Conservation (phyloP, 2,329 filamentous ascomycete genomes). For the Alternaria sp. region DNA sequence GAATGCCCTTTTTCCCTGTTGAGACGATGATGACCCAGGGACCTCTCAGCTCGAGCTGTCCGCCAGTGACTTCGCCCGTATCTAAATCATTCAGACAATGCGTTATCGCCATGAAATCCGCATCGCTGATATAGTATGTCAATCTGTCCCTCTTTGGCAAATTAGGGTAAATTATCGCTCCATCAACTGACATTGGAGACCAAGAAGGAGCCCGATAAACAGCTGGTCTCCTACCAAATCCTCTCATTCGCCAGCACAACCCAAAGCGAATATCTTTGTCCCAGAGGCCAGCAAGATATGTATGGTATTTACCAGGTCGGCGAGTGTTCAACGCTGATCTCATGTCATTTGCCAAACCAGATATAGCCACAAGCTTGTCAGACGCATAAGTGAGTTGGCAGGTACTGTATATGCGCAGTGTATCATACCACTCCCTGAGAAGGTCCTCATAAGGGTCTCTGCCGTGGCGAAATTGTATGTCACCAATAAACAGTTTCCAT, state of each 20-base stretch:
- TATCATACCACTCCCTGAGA: not conserved
- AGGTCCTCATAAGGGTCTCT: not conserved
- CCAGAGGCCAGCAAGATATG: not conserved
- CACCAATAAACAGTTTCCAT: not conserved
- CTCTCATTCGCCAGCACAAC: not conserved
- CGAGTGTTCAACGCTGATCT: not conserved
- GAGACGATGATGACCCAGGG: no score
- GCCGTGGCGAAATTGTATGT: no score
- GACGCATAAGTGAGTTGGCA: not conserved
- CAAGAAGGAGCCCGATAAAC: not conserved
- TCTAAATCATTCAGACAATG: not conserved
- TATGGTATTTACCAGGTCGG: not conserved
- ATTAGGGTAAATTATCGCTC: not conserved
- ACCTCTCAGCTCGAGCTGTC: not conserved
- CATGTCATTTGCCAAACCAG: not conserved
- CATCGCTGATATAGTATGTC: not conserved
- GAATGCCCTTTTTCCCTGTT: no score
- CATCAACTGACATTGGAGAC: not conserved
- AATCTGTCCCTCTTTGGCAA: no score
- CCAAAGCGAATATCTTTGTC: not conserved
- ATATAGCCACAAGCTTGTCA: not conserved
- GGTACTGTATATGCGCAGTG: accelerated
- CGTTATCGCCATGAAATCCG: not conserved
- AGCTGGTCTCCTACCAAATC: not conserved
- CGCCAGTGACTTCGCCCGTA: not conserved